Percentiles rank a stretch among this genome's conserved stretches.
These are phyloP conservation scores for Scedosporium boydii DNA, from an alignment of 2,329 filamentous ascomycete species.

Conservation along the genomic window DNA sequence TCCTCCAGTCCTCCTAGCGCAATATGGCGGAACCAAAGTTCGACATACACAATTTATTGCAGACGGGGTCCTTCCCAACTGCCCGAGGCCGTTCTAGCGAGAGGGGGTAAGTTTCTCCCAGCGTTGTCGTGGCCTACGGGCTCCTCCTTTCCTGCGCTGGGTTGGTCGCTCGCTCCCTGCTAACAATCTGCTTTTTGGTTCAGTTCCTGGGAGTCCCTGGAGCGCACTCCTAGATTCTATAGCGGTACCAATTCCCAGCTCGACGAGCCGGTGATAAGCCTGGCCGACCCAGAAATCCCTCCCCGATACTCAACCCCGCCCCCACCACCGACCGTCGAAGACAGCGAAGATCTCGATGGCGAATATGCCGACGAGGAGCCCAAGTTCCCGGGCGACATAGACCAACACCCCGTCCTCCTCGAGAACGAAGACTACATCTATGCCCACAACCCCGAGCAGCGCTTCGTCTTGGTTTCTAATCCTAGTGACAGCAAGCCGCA, in stretches of 20 bases:
- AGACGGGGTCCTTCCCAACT: slow-evolving; percentile 41
- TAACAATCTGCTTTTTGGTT: neutral
- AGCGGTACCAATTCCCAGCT: slow-evolving; percentile 12
- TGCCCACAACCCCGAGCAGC: slow-evolving; percentile 47
- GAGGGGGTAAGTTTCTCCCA: neutral
- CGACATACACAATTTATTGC: slow-evolving; percentile 36
- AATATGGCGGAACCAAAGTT: slow-evolving; percentile 11
- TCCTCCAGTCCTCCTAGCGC: neutral
- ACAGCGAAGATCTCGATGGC: slow-evolving; percentile 27
- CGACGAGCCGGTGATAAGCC: neutral
- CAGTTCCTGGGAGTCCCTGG: slow-evolving; percentile 3
- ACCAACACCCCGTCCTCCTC: slow-evolving; percentile 59
- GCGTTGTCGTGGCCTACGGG: neutral
- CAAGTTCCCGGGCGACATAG: slow-evolving; percentile 51
- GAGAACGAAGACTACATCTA: slow-evolving; percentile 40
- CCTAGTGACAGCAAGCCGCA: neutral
- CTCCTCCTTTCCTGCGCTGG: neutral
- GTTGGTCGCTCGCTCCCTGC: neutral
- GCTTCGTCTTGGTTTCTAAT: slow-evolving; percentile 16
- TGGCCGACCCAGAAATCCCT: neutral
- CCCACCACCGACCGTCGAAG: slow-evolving; percentile 58
- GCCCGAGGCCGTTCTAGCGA: slow-evolving; percentile 20
- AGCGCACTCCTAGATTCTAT: slow-evolving; percentile 23
- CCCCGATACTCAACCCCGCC: slow-evolving; percentile 24
- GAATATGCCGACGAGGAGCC: slow-evolving; percentile 40